Evolutionary conservation across 2,329 filamentous ascomycete species (phyloP), one percentile per base, ranked within the genome.

Genomic region (Colletotrichum sp.): DNA sequence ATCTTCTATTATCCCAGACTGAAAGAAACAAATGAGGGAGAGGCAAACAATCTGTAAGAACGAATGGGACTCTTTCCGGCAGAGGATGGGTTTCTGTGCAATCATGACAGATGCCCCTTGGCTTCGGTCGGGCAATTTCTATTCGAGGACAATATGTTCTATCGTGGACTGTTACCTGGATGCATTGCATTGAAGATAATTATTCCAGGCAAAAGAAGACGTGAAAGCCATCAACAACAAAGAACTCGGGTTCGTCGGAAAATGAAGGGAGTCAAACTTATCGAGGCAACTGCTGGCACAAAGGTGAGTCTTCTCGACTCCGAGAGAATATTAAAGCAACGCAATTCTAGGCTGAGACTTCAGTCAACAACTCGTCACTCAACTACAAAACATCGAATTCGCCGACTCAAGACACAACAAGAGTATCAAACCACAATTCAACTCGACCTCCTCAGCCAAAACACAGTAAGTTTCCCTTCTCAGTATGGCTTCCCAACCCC

Each of bases 271-370:
- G 52, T 18, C 30, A 60, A 6, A 52, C 2, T 21, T 7, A 21
- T 59, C 30, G 14, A 36, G 28, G 66, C 21, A 70, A 18, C 12
- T 6, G 16, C 26, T 63, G 32, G 30, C 43, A 70, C 34, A 52
- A 63, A 61, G 57, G 43, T 48, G 68, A 52, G 9, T 13, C 55
- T 70, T 70, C 68, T 63, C 68, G 68, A 63, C 12, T 9, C 18
- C 18, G 6, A 52, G 26, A 39, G 55, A 63, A 70, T 26, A 61
- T 26, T 48, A 21, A 70, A 48, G 16, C 34, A 4, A 52, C 4
- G 8, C 39, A n/a, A 10, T 32, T 66, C 26, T 13, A 21, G n/a
- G 36, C 55, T 18, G 34, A 61, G 8, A 43, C 30, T 48, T 34
- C 32, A 52, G 26, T 16, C 18, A n/a, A 21, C 24, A 9, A n/a